Percentiles rank a stretch among this genome's conserved stretches.
Conservation (phyloP, 2,329 filamentous ascomycete species). For the Colletotrichum karsti region DNA sequence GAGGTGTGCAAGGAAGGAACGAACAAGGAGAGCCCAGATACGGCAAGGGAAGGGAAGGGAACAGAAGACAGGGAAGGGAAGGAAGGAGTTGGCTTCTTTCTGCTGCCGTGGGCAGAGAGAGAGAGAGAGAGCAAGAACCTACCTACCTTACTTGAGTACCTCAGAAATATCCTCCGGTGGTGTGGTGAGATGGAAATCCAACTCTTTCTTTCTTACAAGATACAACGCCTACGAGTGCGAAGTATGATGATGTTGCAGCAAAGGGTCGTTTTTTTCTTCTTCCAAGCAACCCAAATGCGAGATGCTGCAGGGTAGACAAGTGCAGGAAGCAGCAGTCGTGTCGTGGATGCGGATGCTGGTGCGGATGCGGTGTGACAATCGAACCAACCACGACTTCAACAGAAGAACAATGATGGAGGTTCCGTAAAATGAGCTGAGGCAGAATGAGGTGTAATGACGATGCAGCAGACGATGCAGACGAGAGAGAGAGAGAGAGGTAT, state of each 20-base stretch:
- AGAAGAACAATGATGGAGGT: background rate
- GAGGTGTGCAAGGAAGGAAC: background rate
- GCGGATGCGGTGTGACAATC: slow-evolving; percentile 3
- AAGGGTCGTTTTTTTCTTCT: slow-evolving; percentile 4
- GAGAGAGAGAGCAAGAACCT: background rate
- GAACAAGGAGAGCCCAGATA: background rate
- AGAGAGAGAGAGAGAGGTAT: background rate
- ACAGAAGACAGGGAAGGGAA: background rate
- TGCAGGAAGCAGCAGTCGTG: slow-evolving; percentile 3
- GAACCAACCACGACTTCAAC: background rate
- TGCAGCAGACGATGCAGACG: background rate
- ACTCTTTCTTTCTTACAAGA: too few species aligned
- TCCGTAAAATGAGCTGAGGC: background rate
- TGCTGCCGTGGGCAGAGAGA: background rate
- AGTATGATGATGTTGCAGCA: background rate
- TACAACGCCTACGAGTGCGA: too few species aligned
- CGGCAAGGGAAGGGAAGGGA: background rate
- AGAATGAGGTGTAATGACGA: slow-evolving; percentile 11
- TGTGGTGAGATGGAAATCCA: too few species aligned
- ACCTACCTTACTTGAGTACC: background rate
- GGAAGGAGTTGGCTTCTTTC: slow-evolving; percentile 1
- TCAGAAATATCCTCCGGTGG: background rate
- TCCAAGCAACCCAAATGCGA: slow-evolving; percentile 9
- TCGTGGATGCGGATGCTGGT: too few species aligned
- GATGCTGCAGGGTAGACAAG: background rate